These are phyloP conservation scores for Ganoderma boninense DNA, from an alignment of 1,284 basidiomycete species.

Conservation along the genomic window DNA sequence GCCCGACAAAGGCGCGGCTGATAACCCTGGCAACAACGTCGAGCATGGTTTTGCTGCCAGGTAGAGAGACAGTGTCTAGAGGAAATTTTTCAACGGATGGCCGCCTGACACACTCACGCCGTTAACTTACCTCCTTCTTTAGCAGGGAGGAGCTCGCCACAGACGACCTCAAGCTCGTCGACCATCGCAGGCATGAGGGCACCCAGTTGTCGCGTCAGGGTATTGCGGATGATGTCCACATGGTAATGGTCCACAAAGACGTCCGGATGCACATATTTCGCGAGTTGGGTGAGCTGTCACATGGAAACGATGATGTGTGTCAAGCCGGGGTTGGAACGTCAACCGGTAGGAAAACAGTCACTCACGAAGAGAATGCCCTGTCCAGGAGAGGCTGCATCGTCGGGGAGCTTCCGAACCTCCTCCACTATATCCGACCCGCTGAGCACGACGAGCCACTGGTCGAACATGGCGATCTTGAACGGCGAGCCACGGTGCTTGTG, in stretches of 20 bases:
- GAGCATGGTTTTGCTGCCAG: slow-evolving; percentile 6
- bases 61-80: background rate
- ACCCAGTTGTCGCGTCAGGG: slow-evolving; percentile 2
- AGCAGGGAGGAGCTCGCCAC: background rate
- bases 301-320: background rate
- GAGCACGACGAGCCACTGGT: slow-evolving; percentile 45
- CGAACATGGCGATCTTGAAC: slow-evolving; percentile 45
- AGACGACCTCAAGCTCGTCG: slow-evolving; percentile 4
- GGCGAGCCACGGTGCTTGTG: slow-evolving; percentile 37
- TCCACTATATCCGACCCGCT: slow-evolving; percentile 43
- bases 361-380: slow-evolving; percentile 33
- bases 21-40: slow-evolving; percentile 2
- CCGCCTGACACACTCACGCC: background rate
- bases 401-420: slow-evolving; percentile 44
- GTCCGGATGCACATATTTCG: background rate
- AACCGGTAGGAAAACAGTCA: background rate
- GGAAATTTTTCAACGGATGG: no score
- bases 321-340: background rate
- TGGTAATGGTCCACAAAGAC: slow-evolving; percentile 6
- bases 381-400: slow-evolving; percentile 45
- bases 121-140: background rate
- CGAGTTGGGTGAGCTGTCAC: slow-evolving; percentile 5
- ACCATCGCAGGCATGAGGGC: background rate
- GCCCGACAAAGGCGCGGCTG: slow-evolving; percentile 7
- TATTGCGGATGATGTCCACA: slow-evolving; percentile 4